Percentiles rank a stretch among this genome's conserved stretches.
phyloP scores from a whole-genome alignment of 106 monocot species.

The Dioscorea dumetorum region DNA sequence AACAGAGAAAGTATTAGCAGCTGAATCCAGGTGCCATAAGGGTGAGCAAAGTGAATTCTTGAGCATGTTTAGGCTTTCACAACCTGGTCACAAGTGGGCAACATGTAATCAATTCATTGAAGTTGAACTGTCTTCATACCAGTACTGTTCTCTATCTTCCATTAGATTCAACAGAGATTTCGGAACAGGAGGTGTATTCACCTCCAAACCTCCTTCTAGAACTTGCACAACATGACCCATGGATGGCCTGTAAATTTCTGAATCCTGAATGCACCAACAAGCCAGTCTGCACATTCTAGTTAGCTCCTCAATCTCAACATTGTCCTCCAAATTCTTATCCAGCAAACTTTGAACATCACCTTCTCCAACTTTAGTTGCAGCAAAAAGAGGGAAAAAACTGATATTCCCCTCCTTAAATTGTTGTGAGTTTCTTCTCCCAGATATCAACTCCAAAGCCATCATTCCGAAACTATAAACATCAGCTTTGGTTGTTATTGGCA shows the following conservation, averaged over 20 bases:
- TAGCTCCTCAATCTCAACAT: constrained; percentile 6
- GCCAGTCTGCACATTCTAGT: constrained; percentile 18
- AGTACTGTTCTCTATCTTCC: too few species aligned
- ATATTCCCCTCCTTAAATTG: background rate
- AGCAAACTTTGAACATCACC: constrained; percentile 5
- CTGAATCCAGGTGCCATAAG: too few species aligned
- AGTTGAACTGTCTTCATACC: too few species aligned
- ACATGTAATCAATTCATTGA: too few species aligned
- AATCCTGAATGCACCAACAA: constrained; percentile 9
- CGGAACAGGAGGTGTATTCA: constrained; percentile 12
- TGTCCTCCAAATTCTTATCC: constrained; percentile 7
- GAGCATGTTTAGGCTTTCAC: too few species aligned
- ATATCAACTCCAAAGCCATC: background rate
- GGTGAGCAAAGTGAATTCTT: too few species aligned
- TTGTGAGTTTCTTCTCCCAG: constrained; percentile 15
- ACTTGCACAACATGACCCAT: constrained; percentile 8
- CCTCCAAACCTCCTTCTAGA: constrained; percentile 11
- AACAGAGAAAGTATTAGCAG: too few species aligned
- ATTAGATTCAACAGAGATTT: too few species aligned
- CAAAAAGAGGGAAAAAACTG: constrained; percentile 12
- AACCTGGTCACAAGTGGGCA: too few species aligned
- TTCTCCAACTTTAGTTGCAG: constrained; percentile 3
- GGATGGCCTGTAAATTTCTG: background rate
- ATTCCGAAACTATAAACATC: background rate
- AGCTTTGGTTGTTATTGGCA: background rate